phyloP scores from a whole-genome alignment of 164 flowering plant genomes.

The Magnolia officinalis region DNA sequence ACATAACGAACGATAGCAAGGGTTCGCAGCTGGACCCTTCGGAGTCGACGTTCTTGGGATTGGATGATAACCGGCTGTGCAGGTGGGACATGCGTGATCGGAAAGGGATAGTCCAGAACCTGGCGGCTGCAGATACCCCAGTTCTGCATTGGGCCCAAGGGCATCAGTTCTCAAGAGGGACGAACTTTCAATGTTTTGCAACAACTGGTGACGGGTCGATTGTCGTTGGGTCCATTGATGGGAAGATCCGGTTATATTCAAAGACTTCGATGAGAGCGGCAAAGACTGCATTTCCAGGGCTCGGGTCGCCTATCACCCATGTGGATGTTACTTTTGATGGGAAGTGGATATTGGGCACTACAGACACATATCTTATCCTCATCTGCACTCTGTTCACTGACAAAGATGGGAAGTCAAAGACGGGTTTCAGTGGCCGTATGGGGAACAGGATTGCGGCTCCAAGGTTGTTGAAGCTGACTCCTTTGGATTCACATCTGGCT shows the following conservation, averaged over 20 bases:
- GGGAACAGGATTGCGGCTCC: conserved; percentile 91
- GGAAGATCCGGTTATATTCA: conserved; percentile 91
- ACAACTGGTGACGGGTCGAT: conserved; percentile 95
- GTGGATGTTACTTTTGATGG: conserved; percentile 99
- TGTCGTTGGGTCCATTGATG: conserved; percentile 95
- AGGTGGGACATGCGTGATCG: conserved; percentile 96
- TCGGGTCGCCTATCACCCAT: conserved; percentile 90
- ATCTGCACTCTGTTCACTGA: conserved; percentile 81
- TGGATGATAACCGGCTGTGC: conserved; percentile 86
- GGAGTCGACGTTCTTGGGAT: conserved; percentile 86
- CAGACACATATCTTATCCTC: conserved; percentile 82
- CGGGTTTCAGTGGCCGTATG: conserved; percentile 88
- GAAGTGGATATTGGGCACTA: conserved; percentile 94
- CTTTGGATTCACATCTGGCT: conserved; percentile 85
- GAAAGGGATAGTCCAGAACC: conserved; percentile 74
- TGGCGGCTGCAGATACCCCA: conserved; percentile 46
- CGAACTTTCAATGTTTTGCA: conserved; percentile 91
- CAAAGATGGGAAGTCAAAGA: conserved; percentile 84
- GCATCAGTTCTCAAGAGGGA: conserved; percentile 86
- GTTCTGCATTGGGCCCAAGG: conserved; percentile 93
- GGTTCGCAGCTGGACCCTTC: conserved; percentile 93
- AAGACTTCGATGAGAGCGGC: conserved; percentile 87
- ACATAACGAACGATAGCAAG: conserved; percentile 74
- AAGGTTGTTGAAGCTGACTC: conserved; percentile 83
- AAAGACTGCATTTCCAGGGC: conserved; percentile 97